phyloP scores from a whole-genome alignment of 164 flowering plant species.

The Paratinospora sagittata region DNA sequence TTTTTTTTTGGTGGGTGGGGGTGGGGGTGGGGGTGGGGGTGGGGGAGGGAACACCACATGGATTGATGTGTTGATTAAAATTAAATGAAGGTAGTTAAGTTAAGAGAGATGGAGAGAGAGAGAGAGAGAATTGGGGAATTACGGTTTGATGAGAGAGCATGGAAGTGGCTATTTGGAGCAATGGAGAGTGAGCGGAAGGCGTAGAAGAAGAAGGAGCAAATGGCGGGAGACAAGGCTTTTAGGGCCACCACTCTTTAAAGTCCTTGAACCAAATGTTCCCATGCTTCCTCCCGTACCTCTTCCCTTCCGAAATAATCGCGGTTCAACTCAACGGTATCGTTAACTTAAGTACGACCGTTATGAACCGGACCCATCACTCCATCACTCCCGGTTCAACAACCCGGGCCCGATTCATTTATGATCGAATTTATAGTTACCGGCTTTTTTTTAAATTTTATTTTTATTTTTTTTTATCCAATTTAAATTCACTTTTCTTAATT shows the following conservation, averaged over 20 bases:
- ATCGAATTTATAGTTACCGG: too few relatives aligned
- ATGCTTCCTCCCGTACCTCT: too few relatives aligned
- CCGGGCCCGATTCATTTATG: too few relatives aligned
- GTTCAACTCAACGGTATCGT: background rate
- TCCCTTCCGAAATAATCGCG: background rate
- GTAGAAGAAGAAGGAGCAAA: too few relatives aligned
- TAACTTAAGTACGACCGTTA: background rate
- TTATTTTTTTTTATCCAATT: too few relatives aligned
- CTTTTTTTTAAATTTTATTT: too few relatives aligned
- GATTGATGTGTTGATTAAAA: background rate
- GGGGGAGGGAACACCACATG: background rate
- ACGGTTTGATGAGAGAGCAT: background rate
- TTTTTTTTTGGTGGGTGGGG: too few relatives aligned
- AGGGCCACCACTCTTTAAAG: background rate
- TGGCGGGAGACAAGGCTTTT: conserved; percentile 1
- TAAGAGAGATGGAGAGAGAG: too few relatives aligned
- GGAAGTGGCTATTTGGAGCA: background rate
- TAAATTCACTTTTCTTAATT: too few relatives aligned
- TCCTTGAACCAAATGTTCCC: background rate
- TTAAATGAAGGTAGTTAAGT: background rate
- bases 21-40: too few relatives aligned
- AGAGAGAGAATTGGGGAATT: background rate
- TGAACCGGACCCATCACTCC: background rate
- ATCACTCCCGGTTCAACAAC: background rate
- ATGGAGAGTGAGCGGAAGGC: background rate